Evolutionary conservation across 1,139 yeast species (phyloP).

Genomic region (Yamadazyma triangularis): DNA sequence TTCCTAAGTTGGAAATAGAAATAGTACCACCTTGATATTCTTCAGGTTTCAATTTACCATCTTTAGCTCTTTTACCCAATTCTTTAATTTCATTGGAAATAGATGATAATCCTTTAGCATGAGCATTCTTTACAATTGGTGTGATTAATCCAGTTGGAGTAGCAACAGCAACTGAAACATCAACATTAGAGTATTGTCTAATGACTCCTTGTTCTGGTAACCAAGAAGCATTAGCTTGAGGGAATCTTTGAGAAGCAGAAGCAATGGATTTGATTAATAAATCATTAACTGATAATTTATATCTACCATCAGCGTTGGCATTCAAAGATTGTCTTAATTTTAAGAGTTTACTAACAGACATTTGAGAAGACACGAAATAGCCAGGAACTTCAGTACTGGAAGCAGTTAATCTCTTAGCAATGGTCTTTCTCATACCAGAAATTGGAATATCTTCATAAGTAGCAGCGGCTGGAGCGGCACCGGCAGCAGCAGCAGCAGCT

Average conservation of each 20-base stretch:
- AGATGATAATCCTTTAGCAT: conserved; percentile 75
- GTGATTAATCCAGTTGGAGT: conserved; percentile 97
- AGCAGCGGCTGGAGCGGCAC: conserved; percentile 52
- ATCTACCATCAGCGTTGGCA: conserved; percentile 79
- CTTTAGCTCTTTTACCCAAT: conserved; percentile 94
- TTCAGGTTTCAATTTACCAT: conserved; percentile 85
- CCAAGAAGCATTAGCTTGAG: conserved; percentile 94
- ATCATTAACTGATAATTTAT: conserved; percentile 91
- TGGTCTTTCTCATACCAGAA: conserved; percentile 89
- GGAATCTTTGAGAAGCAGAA: conserved; percentile 83
- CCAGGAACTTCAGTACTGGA: conserved; percentile 88
- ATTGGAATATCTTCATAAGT: conserved; percentile 79
- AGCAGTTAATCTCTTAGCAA: conserved; percentile 81
- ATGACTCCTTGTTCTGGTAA: conserved; percentile 83
- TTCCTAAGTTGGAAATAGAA: conserved; percentile 96
- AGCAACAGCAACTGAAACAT: conserved; percentile 97
- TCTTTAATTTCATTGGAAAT: conserved; percentile 87
- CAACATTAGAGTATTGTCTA: conserved; percentile 88
- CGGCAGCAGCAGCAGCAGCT: conserved; percentile 31
- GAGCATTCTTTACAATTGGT: conserved; percentile 88
- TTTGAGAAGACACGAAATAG: conserved; percentile 82
- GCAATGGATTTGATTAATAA: conserved; percentile 92
- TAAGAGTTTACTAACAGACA: conserved; percentile 84
- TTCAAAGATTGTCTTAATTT: conserved; percentile 90
- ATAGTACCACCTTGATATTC: conserved; percentile 99